Evolutionary conservation across 2,329 filamentous ascomycete species (phyloP).

Genomic region (Dactylellina haptotyla): DNA sequence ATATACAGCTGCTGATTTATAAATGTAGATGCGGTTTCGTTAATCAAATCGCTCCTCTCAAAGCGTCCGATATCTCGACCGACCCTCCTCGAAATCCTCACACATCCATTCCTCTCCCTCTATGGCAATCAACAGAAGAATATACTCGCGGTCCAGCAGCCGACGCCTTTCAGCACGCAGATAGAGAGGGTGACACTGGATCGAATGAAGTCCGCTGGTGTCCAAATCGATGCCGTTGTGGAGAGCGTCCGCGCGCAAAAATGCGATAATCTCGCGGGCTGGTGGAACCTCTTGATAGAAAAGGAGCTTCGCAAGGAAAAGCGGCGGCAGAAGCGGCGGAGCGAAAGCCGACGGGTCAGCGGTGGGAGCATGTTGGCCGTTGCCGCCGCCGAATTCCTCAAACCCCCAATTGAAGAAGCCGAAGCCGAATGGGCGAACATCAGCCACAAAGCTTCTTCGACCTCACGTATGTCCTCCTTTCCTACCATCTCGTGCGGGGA

Average conservation of each 20-base stretch:
- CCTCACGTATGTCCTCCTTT: slow-evolving; percentile 55
- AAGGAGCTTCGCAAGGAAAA: slow-evolving; percentile 91
- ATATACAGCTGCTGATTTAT: slow-evolving; percentile 3
- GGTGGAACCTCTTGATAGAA: slow-evolving; percentile 94
- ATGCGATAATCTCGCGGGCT: slow-evolving; percentile 89
- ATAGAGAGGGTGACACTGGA: slow-evolving; percentile 91
- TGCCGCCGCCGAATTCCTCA: slow-evolving; percentile 38
- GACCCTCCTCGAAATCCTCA: slow-evolving; percentile 82
- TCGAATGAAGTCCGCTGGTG: slow-evolving; percentile 90
- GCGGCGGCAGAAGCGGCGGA: slow-evolving; percentile 82
- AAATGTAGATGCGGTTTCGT: slow-evolving; percentile 73
- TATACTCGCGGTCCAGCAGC: slow-evolving; percentile 83
- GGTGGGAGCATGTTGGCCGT: slow-evolving; percentile 67
- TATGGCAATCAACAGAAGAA: slow-evolving; percentile 87
- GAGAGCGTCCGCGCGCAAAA: slow-evolving; percentile 90
- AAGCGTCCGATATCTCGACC: slow-evolving; percentile 88
- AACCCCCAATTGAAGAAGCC: slow-evolving; percentile 50
- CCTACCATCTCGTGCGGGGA: not conserved
- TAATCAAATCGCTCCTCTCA: slow-evolving; percentile 83
- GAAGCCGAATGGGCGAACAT: slow-evolving; percentile 54
- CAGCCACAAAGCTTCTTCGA: slow-evolving; percentile 55
- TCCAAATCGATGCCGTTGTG: slow-evolving; percentile 92
- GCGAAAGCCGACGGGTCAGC: slow-evolving; percentile 85
- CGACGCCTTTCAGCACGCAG: slow-evolving; percentile 82
- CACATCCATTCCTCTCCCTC: slow-evolving; percentile 86